Evolutionary conservation across 306 rosid genomes (phyloP).

Genomic region (Crataegus laevigata): DNA sequence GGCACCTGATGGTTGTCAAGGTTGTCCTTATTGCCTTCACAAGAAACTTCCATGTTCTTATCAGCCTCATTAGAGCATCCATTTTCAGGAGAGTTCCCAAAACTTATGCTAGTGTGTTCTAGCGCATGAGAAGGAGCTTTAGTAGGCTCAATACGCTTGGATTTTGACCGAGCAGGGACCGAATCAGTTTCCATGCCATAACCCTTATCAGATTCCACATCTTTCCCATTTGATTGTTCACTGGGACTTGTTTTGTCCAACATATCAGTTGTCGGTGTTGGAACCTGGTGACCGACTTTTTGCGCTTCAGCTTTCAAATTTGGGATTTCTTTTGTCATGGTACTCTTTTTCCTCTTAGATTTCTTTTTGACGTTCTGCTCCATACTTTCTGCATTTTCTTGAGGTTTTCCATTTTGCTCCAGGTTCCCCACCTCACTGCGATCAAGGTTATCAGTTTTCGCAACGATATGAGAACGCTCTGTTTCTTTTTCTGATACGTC

Average conservation of each 20-base stretch:
- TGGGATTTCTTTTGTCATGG: constrained; percentile 22
- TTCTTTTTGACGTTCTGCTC: constrained; percentile 31
- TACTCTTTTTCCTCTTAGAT: constrained; percentile 38
- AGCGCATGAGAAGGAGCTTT: background rate
- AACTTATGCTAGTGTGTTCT: constrained; percentile 4
- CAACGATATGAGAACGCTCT: constrained; percentile 13
- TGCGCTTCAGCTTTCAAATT: constrained; percentile 30
- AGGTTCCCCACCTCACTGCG: constrained; percentile 19
- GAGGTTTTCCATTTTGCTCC: constrained; percentile 26
- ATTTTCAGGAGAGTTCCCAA: constrained; percentile 1
- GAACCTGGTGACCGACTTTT: constrained; percentile 15
- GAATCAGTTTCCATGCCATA: constrained; percentile 13
- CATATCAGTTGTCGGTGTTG: constrained; percentile 17
- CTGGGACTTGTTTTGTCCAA: constrained; percentile 9
- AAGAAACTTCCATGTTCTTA: constrained; percentile 5
- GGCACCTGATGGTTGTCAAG: constrained; percentile 11
- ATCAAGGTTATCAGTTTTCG: constrained; percentile 13
- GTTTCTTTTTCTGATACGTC: constrained; percentile 18
- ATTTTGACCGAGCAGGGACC: constrained; percentile 11
- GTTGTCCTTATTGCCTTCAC: background rate
- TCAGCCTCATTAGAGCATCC: constrained; percentile 9
- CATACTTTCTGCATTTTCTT: constrained; percentile 21
- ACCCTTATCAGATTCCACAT: background rate
- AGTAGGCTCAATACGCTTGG: constrained; percentile 6
- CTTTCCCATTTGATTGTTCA: constrained; percentile 16